Evolutionary conservation across 208 protist genomes (phyloP), one percentile per base, ranked within the genome.

Genomic region (Trypanosoma theileri): DNA sequence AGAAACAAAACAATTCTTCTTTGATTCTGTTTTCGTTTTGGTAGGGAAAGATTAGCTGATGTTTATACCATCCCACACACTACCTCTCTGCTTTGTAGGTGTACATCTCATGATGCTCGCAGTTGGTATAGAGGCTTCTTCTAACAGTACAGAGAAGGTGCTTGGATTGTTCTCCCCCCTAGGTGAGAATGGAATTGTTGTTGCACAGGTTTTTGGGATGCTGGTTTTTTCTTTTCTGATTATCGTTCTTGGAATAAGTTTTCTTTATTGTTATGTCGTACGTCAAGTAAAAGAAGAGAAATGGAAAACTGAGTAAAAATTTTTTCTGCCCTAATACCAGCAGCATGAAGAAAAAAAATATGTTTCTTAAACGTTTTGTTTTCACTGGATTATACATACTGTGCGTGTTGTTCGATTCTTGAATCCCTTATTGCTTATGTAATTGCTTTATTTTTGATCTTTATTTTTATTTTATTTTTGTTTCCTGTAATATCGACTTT

Each of bases 141-240:
- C 24, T 11, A 16, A 3, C 53, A 57, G 35, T 57, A 17, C 12
- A 17, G n/a, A 14, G 24, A 7, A 40, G 42, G 14, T 35, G 22
- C 3, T 53, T 50, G 2, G 26, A 28, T 19, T 10, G 44, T 54
- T 54, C 6, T 1, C 19, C 7, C 31, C 24, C 19, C 13, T 64
- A 41, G 46, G 59, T 17, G 64, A 69, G 10, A 41, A 45, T 24
- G 41, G 59, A 62, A 42, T 70, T 2, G 65, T 62, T 12, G 26
- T 62, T 42, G 44, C 45, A 19, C 31, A 73, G 26, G 68, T 73
- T 1, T 67, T 73, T 53, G 59, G 51, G 3, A 52, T 73, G 52
- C 21, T 73, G 40, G 11, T 59, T 2, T 28, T 73, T 26, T 73
- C 59, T 52, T 61, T 73, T 42, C 26, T 66, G 16, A 14, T 60